Percentiles rank a stretch among this genome's conserved stretches.
These are phyloP conservation scores for Nadsonia commutata DNA, from an alignment of 1,139 yeast species.

Conservation along the genomic window DNA sequence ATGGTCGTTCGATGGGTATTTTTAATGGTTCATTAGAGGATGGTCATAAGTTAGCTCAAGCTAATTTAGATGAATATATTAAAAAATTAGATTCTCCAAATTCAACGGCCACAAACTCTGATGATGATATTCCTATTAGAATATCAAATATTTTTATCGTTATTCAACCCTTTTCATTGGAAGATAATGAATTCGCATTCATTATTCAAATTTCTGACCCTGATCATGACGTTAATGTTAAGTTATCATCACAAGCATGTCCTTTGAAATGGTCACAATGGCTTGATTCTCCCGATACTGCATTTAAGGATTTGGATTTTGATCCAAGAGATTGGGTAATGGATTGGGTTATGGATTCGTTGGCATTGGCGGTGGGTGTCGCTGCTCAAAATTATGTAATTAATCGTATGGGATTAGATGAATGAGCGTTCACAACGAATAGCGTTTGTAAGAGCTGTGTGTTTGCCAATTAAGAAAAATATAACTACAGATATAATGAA, in stretches of 20 bases:
- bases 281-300: conserved; percentile 34
- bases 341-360: conserved; percentile 79
- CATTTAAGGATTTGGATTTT: conserved; percentile 30
- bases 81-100: conserved; percentile 19
- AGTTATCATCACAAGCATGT: conserved; percentile 75
- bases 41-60: conserved; percentile 81
- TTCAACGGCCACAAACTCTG: conserved; percentile 13
- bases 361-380: conserved; percentile 67
- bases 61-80: conserved; percentile 62
- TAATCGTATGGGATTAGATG: conserved; percentile 79
- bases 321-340: conserved; percentile 95
- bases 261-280: conserved; percentile 83
- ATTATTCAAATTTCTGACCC: conserved; percentile 63
- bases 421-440: no score
- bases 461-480: no score
- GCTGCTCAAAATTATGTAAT: conserved; percentile 84
- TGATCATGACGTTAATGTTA: conserved; percentile 57
- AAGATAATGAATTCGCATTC: conserved; percentile 39
- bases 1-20: conserved; percentile 40
- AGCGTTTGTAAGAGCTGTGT: no score
- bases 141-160: conserved; percentile 64
- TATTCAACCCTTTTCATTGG: conserved; percentile 42
- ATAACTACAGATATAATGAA: no score
- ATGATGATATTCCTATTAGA: conserved; percentile 18
- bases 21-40: conserved; percentile 67